These are phyloP conservation scores for Cystofilobasidium macerans DNA, from an alignment of 768 basidiomycete genomes.

Conservation along the genomic window DNA sequence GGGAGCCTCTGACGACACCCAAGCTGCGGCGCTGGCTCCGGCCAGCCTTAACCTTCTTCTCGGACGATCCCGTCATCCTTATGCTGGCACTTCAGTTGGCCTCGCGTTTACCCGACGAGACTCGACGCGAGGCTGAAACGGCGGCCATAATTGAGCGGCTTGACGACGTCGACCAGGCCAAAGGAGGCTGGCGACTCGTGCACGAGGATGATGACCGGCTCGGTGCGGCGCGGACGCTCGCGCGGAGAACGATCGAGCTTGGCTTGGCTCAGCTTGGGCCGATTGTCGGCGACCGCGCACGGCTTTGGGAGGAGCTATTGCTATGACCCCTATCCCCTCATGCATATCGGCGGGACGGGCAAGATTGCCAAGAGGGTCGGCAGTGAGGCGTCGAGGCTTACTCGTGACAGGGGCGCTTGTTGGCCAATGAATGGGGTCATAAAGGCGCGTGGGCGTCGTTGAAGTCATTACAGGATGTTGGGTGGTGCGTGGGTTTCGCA, in stretches of 20 bases:
- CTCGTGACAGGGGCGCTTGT: too few species aligned
- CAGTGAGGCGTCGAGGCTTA: background rate
- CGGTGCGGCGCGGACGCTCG: background rate
- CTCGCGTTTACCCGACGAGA: background rate
- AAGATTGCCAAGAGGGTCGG: too few species aligned
- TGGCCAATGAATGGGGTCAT: background rate
- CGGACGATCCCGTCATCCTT: background rate
- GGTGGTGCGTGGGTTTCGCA: too few species aligned
- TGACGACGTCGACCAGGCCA: background rate
- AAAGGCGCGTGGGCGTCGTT: too few species aligned
- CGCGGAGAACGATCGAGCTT: background rate
- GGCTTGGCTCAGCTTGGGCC: background rate
- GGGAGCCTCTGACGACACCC: background rate
- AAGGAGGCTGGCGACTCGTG: background rate
- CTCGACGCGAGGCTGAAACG: background rate
- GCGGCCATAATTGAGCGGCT: background rate
- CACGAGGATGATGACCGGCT: background rate
- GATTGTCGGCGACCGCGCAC: background rate
- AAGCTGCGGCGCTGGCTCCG: background rate
- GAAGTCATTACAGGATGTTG: too few species aligned
- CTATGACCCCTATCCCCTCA: background rate
- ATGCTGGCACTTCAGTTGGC: background rate
- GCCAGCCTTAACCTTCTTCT: background rate
- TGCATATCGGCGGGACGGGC: background rate
- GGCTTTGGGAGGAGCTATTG: background rate